Evolutionary conservation across 257 asterid species (phyloP).

Genomic region (Gentiana macrophylla): DNA sequence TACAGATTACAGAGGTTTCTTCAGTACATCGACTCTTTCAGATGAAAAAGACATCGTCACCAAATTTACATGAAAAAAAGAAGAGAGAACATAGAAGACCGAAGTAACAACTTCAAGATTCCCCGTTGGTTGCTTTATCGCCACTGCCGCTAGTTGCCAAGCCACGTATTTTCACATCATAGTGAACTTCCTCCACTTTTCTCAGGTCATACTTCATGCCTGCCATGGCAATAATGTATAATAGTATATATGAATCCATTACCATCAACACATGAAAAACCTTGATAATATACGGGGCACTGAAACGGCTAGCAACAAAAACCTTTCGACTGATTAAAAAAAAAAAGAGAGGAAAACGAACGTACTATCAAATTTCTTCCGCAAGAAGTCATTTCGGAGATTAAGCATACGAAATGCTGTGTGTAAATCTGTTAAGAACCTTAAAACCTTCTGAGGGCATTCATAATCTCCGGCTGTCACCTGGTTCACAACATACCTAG

Average conservation of each 20-base stretch:
- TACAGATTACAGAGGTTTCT: no score
- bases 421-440: conserved; percentile 83
- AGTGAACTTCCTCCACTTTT: conserved; percentile 81
- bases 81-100: background rate
- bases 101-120: conserved; percentile 12
- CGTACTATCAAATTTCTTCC: conserved; percentile 94
- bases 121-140: conserved; percentile 24
- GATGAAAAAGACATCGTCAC: no score
- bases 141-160: conserved; percentile 33
- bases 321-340: no score
- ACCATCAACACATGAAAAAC: no score
- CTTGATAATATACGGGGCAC: no score
- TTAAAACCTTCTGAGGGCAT: conserved; percentile 76
- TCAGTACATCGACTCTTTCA: no score
- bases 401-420: conserved; percentile 97
- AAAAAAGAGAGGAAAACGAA: background rate
- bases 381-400: conserved; percentile 90
- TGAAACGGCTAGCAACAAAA: no score
- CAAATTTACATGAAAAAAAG: background rate
- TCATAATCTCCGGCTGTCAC: conserved; percentile 98
- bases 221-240: conserved; percentile 11
- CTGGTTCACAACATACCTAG: conserved; percentile 94
- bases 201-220: conserved; percentile 97
- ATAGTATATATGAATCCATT: no score
- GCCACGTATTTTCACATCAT: conserved; percentile 91